Percentiles rank a stretch among this genome's conserved stretches.
These are phyloP conservation scores for Trifolium dubium DNA, from an alignment of 306 rosid genomes.

Conservation along the genomic window DNA sequence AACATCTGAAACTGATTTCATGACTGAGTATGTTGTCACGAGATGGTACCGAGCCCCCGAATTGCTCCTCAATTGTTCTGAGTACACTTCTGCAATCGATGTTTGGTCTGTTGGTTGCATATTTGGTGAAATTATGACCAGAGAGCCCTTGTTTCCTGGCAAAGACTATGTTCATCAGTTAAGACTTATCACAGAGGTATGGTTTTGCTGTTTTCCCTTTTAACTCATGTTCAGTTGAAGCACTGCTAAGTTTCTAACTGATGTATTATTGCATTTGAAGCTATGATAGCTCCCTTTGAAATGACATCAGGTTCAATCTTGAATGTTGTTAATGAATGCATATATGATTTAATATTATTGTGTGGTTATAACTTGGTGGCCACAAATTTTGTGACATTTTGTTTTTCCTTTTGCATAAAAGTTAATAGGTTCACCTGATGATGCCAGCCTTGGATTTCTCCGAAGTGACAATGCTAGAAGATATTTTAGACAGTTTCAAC, in stretches of 20 bases:
- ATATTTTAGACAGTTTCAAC: conserved; percentile 93
- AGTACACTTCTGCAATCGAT: conserved; percentile 90
- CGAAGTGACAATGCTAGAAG: conserved; percentile 98
- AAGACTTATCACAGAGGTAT: conserved; percentile 49
- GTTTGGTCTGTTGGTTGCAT: conserved; percentile 95
- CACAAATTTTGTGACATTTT: conserved; percentile 44
- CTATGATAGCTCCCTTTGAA: conserved; percentile 15
- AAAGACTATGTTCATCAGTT: conserved; percentile 62
- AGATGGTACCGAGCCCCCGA: conserved; percentile 57
- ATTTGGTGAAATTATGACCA: conserved; percentile 79
- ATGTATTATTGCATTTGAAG: conserved; percentile 29
- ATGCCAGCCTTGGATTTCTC: conserved; percentile 93
- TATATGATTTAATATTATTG: conserved; percentile 23
- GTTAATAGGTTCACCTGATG: conserved; percentile 98
- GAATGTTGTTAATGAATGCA: conserved; percentile 23
- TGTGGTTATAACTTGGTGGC: conserved; percentile 18
- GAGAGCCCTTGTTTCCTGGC: conserved; percentile 87
- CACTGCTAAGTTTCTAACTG: conserved; percentile 14
- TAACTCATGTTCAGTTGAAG: conserved; percentile 16
- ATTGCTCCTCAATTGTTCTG: conserved; percentile 75
- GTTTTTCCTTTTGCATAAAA: conserved; percentile 48
- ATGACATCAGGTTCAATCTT: conserved; percentile 27
- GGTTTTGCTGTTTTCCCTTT: conserved; percentile 27
- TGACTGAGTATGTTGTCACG: conserved; percentile 55
- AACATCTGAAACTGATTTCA: conserved; percentile 50